Evolutionary conservation across 2,329 filamentous ascomycete species (phyloP), one percentile per base, ranked within the genome.

Genomic region (Eurotiales sp.): DNA sequence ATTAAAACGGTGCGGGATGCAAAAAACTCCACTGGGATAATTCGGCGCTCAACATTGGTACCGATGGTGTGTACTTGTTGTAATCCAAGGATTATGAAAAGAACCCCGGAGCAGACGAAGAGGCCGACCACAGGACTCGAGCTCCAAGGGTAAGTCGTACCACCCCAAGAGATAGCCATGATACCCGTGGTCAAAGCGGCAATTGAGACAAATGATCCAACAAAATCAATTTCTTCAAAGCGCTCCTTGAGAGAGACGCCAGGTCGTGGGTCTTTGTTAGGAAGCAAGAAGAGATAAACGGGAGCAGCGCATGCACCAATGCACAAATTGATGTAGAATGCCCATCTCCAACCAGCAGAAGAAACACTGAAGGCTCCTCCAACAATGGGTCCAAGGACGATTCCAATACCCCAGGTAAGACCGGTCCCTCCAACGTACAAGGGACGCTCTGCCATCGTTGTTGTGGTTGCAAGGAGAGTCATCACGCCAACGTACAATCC

Each of bases 311-410:
- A 56, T n/a, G 67, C 77, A 1, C 76, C 67, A 41, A 76, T 62
- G 23, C 70, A 58, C 0, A 82, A 66, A 57, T 83, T 83, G 64
- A 83, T 75, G 57, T 84, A 84, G 58, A 59, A 54, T 50, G 50
- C 29, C 52, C 49, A 51, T 30, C 64, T 58, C 68, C 67, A 71
- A 5, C 49, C 57, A 2, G 58, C 63, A 4, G 41, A 40, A 17
- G 55, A 62, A 12, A 62, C 56, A 7, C 60, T 51, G 39, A 71
- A 71, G 10, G 62, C 65, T 15, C 70, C 70, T 2, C 70, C 71
- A 46, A 73, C 61, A 46, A 73, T 58, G 0, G 69, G 72, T 3
- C 70, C 70, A 0, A 71, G 58, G 3, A 72, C 59, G 4, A 61
- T 65, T 3, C 70, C 70, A 2, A 62, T 21, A 12, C 67, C 67